Evolutionary conservation across 2,329 filamentous ascomycete species (phyloP), one percentile per base, ranked within the genome.

Genomic region (Sporothrix pseudoabietina): DNA sequence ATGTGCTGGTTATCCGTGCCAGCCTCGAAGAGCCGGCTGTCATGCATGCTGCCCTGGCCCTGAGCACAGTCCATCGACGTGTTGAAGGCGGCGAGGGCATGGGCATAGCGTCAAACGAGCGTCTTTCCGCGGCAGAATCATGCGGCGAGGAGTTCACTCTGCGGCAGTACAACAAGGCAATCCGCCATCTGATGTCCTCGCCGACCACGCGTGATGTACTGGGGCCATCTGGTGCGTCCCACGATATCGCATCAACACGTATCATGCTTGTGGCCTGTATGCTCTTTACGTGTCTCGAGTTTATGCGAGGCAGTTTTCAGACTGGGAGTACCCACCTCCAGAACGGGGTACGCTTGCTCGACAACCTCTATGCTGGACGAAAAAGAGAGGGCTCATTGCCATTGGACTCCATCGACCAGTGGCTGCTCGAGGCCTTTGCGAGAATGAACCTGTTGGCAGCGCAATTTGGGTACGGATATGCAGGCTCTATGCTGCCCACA

Each of bases 81-180:
- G n/a, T 70, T n/a, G 68, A 52, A 4, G 54, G 68, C 5, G 63
- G 63, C 7, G 63, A 66, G 9, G 68, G 68, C 8, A 70, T 41
- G 49, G n/a, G 54, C 2, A 35, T 6, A 3, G 14, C n/a, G 14
- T 19, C 52, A 7, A 44, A 10, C 22, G 63, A 66, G 12, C 63
- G 63, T 4, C 41, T 30, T 2, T 26, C 41, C 14, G 63, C 9
- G 22, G n/a, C 52, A 8, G 32, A 70, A 16, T 8, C 44, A 35
- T 44, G 49, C 26, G 26, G 49, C n/a, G 68, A 70, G 19, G 68
- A 70, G 68, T 70, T 70, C 22, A 70, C 68, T 1, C 68, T 70
- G 1, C 68, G 68, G 22, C 68, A 70, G 49, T 70, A 70, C 52
- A 70, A 70, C 68, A 70, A 70, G 52, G 68, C 68, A 26, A 70